Evolutionary conservation across 1,284 basidiomycete genomes (phyloP), one percentile per base, ranked within the genome.

Genomic region (Ganoderma boninense): DNA sequence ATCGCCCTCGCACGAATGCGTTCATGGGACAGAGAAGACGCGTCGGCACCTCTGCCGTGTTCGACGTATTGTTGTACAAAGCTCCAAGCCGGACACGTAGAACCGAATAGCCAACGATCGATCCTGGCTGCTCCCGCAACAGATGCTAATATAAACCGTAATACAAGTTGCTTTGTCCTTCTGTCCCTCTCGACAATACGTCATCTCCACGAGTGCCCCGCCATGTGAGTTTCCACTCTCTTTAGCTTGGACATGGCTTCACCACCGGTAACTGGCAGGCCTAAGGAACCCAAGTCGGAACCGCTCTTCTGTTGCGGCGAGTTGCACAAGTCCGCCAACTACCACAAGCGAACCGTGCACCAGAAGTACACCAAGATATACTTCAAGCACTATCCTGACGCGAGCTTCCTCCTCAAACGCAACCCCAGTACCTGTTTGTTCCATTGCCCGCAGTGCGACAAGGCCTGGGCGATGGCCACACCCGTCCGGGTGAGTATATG

Each of bases 391-490:
- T 49, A 72, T 20, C 70, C 70, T 20, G 23, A 61, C 3, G 70
- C 67, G 1, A 62, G 43, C 44, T 68, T 74, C 56, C 49, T 70
- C 38, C 60, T 74, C 14, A 40, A 32, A 2, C 73, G 73, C 63
- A 69, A 74, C 49, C 40, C 70, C 2, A 56, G 59, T 40, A 69
- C 71, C 2, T 57, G 68, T 2, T 49, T 64, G 29, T 74, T 74
- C 63, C 73, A 74, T 60, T 74, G 73, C 35, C 73, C 73, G 0
- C 35, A 72, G 2, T 74, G 73, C 64, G 65, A 69, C 63, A 67
- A 63, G 46, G 46, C 60, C 8, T 70, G 65, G 64, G 61, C 70
- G 4, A 57, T 70, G 62, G 69, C 73, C 3, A 66, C 62, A 1
- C 66, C 65, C n/a, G 46, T 72, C 11, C 73, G 73, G 46, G 73